phyloP scores from a whole-genome alignment of 345 rosid genomes.

The Eucalyptus lansdowneana region DNA sequence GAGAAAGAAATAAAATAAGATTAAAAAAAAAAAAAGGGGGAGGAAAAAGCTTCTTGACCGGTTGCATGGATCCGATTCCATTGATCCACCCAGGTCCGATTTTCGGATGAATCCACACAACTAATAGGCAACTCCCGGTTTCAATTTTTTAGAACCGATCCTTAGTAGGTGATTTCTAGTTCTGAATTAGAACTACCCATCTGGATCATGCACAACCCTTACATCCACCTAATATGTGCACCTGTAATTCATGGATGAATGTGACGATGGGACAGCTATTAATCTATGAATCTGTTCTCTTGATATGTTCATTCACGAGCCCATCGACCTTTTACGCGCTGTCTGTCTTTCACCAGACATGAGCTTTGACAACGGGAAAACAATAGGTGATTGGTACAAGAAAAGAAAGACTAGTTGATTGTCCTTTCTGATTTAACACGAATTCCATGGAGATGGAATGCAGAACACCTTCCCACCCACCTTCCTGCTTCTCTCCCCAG shows the following conservation, averaged over 20 bases:
- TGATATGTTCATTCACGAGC: neutral
- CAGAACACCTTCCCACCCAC: neutral
- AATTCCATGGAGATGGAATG: neutral
- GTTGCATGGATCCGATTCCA: too few species aligned
- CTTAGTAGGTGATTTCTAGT: fast-evolving
- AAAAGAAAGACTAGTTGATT: neutral
- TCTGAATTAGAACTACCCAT: too few species aligned
- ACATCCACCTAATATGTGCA: neutral
- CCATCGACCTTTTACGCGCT: neutral
- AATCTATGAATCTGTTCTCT: neutral
- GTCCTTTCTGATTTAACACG: neutral
- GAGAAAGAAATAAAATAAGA: too few species aligned
- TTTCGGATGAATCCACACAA: fast-evolving
- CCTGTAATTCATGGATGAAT: neutral
- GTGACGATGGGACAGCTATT: neutral
- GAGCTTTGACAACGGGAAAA: neutral
- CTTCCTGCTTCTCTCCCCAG: neutral
- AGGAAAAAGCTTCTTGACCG: too few species aligned
- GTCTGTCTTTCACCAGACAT: neutral
- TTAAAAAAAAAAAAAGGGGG: too few species aligned
- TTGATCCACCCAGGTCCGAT: fast-evolving
- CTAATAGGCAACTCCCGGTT: fast-evolving
- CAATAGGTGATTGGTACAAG: neutral
- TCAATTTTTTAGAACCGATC: too few species aligned
- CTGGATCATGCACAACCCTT: fast-evolving